Base-by-base conservation (phyloP, 1,284 basidiomycete genomes). In the Kalmanozyma brasiliensis region DNA sequence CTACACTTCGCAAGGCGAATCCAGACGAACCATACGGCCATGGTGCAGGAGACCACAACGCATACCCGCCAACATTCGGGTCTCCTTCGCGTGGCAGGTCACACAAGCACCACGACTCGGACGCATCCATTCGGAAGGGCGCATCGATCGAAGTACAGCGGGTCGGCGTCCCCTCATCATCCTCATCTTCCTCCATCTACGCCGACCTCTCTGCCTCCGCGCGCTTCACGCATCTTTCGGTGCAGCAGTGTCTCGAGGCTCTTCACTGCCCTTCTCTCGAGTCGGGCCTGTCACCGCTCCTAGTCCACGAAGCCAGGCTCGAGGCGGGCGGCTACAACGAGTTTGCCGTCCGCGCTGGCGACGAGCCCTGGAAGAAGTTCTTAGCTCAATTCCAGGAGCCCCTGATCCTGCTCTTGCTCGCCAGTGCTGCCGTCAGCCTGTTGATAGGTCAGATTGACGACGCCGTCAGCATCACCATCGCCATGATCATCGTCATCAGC, bases 401-500 rank as follows among this genome's bases (percentile, higher is more conserved):
- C 0, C 85, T 98, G 7, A 97, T 96, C 76, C 85, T 97, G 14
- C 85, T 98, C 1, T 85, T 98, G 19, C 89, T 95, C 58, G 93
- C 88, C 16, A 94, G 92, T 77, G 93, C 93, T 0, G 86, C 87
- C 8, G 88, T 98, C 34, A 94, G 92, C 75, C 90, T 91, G 3
- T 77, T 94, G 43, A 91, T 97, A 87, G 94, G 94, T 20, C 95
- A 97, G 78, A 85, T 91, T 37, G 94, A 98, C 80, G 95, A 98
- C 78, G 94, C 95, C 1, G 84, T 94, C 61, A 94, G 92, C 80
- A 98, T 98, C 61, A 90, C 91, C 6, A 86, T 95, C n/a, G 94
- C 94, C 29, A 91, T 98, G 19, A 83, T 91, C 24, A 97, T 98
- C 61, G 94, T 98, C 24, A 85, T 98, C 16, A 93, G 93, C 19